Percentiles rank a stretch among this genome's conserved stretches.
These are phyloP conservation scores for Geranium incanum DNA, from an alignment of 441 rosid species.

Conservation along the genomic window DNA sequence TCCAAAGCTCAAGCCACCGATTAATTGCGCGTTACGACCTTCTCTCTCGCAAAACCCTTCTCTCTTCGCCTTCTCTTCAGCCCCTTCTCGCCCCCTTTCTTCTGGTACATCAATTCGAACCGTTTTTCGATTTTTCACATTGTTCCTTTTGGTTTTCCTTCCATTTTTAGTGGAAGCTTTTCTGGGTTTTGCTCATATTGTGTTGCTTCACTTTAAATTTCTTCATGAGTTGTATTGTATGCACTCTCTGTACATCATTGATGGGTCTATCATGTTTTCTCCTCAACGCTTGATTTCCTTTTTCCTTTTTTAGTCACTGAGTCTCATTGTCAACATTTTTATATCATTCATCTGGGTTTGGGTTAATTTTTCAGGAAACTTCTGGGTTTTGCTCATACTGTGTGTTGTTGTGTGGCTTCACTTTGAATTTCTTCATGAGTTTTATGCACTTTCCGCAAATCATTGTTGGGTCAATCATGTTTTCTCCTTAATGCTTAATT, in stretches of 20 bases:
- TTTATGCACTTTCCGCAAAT: too few relatives aligned
- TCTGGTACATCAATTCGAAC: slow-evolving; percentile 20
- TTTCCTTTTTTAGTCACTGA: too few relatives aligned
- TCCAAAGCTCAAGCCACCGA: neutral
- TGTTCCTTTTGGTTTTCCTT: neutral
- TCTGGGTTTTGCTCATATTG: neutral
- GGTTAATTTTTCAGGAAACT: too few relatives aligned
- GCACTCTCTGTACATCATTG: too few relatives aligned
- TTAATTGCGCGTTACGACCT: neutral
- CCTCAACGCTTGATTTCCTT: too few relatives aligned
- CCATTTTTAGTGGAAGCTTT: neutral
- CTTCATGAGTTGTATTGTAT: neutral
- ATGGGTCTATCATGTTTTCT: too few relatives aligned
- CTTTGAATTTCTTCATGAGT: too few relatives aligned
- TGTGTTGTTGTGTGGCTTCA: neutral
- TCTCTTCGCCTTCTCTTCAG: slow-evolving; percentile 10
- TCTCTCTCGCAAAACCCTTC: neutral
- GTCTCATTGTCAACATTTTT: too few relatives aligned
- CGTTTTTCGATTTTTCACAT: neutral
- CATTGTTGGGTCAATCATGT: neutral
- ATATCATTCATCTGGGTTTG: neutral
- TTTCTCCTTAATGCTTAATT: neutral
- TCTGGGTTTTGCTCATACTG: neutral
- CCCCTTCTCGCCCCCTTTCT: slow-evolving; percentile 16
- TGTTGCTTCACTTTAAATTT: too few relatives aligned